A percentile compares a stretch with the other conserved stretches of the same genome.
phyloP scores from a whole-genome alignment of 2,329 filamentous ascomycete species.

The Hypocrella siamensis region DNA sequence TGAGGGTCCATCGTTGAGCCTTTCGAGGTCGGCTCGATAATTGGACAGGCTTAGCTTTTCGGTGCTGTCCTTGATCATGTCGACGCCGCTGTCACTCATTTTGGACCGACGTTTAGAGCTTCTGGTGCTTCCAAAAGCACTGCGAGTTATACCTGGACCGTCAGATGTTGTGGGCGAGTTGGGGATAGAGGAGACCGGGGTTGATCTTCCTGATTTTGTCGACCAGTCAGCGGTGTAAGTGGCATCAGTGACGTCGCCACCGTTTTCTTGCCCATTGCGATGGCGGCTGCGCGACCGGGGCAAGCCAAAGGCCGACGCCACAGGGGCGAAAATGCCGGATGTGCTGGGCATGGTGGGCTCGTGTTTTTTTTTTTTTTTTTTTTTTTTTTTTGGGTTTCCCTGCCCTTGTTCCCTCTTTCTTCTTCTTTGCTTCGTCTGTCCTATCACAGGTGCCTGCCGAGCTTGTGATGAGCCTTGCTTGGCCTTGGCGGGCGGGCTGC shows the following conservation, averaged over 20 bases:
- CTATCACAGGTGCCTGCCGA: too few species aligned
- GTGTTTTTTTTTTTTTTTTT: not conserved
- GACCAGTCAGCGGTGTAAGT: constrained; percentile 5
- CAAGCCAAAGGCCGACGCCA: constrained; percentile 19
- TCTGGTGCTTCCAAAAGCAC: constrained; percentile 8
- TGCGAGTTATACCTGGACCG: constrained; percentile 1
- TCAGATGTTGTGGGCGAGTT: constrained; percentile 5
- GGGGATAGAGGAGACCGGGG: constrained; percentile 5
- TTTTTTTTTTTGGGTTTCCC: not conserved
- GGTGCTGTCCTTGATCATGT: constrained; percentile 12
- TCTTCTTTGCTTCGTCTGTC: too few species aligned
- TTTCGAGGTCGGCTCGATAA: constrained; percentile 7
- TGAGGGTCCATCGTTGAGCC: constrained; percentile 5
- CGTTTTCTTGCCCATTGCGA: constrained; percentile 3
- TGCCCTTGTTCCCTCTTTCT: not conserved
- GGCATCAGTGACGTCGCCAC: constrained; percentile 6
- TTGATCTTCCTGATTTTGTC: constrained; percentile 3
- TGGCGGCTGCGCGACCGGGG: constrained; percentile 11
- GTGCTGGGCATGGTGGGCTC: constrained; percentile 15
- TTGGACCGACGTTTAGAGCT: constrained; percentile 9
- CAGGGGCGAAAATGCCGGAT: constrained; percentile 13
- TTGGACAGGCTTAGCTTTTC: constrained; percentile 12
- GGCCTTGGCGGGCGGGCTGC: too few species aligned
- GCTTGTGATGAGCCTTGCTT: too few species aligned
- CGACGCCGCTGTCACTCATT: constrained; percentile 17